These are phyloP conservation scores for Ceratobasidium sp. DNA, from an alignment of 1,284 basidiomycete species.

Conservation along the genomic window DNA sequence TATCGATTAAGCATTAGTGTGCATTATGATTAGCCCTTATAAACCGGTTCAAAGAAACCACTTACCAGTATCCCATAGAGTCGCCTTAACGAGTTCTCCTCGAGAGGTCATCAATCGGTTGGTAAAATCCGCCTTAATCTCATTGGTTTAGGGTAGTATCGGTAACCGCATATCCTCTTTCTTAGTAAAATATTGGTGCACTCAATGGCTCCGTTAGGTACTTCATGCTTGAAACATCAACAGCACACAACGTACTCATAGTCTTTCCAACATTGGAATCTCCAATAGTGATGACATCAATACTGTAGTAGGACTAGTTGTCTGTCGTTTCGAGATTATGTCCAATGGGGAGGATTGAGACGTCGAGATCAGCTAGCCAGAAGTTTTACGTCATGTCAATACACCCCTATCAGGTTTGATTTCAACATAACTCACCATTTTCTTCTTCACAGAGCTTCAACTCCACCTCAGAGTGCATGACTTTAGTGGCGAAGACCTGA, in stretches of 20 bases:
- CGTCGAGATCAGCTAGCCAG: slow-evolving; percentile 33
- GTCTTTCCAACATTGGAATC: slow-evolving; percentile 40
- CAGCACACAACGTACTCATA: slow-evolving; percentile 17
- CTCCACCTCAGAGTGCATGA: neutral
- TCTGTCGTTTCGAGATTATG: slow-evolving; percentile 25
- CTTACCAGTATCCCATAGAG: slow-evolving; percentile 40
- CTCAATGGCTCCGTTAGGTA: neutral
- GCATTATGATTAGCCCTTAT: no score
- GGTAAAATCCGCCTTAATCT: slow-evolving; percentile 30
- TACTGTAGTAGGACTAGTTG: slow-evolving; percentile 18
- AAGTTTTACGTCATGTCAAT: slow-evolving; percentile 19
- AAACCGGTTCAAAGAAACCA: no score
- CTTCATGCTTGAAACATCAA: neutral
- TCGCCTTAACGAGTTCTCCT: slow-evolving; percentile 31
- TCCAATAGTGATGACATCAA: slow-evolving; percentile 40
- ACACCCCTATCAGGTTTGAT: no score
- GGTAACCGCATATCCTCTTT: slow-evolving; percentile 25
- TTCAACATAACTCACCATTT: neutral
- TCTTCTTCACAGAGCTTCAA: slow-evolving; percentile 38
- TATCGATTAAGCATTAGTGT: no score
- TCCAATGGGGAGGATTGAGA: slow-evolving; percentile 37
- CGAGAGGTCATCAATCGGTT: slow-evolving; percentile 39
- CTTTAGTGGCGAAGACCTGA: slow-evolving; percentile 10
- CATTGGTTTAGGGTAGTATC: slow-evolving; percentile 23
- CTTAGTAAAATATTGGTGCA: slow-evolving; percentile 35